Evolutionary conservation across 176 grass and related monocot species (phyloP), one percentile per base, ranked within the genome.

Genomic region (Ensete ventricosum): DNA sequence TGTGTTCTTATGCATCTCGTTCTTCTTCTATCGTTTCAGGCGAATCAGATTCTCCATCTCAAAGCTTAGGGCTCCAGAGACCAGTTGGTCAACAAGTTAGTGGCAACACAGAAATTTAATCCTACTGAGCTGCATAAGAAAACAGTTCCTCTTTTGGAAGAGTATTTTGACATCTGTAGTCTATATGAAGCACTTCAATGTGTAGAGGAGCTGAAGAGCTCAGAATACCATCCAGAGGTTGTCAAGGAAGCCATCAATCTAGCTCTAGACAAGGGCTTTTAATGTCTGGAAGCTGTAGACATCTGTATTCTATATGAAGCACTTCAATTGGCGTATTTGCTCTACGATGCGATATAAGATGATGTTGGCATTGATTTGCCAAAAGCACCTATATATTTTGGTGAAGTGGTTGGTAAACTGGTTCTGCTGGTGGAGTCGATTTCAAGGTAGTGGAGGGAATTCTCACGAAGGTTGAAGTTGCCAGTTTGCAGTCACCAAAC

Each of bases 181-280:
- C 25, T 60, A 58, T 54, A 74, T 55, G 73, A 74, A 24, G 71
- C 71, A 53, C 12, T 55, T 54, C 71, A 54, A 17, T 73, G 71
- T 50, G 22, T 73, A 50, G 24, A 74, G 73, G 73, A 74, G 1
- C 16, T 74, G 51, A 43, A 74, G 25, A 58, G 54, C 19, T 53
- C 73, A 29, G 54, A 74, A 11, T 59, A 48, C 24, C 73, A 74
- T 34, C 73, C 23, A 1, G 73, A 74, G 25, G 53, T 74, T 34
- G 25, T 60, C 54, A 74, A 74, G 26, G 73, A 74, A 74, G 73
- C 53, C 73, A 74, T 74, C 16, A 58, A 49, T 29, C 20, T 74
- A 19, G 73, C 73, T 29, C 16, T 74, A 5, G 53, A 74, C 8
- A 74, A 74, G 54, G 72, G 72, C 14, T 2, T 29, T 21, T 57